phyloP scores from a whole-genome alignment of 2,329 filamentous ascomycete species.

The Elsinoe batatas region DNA sequence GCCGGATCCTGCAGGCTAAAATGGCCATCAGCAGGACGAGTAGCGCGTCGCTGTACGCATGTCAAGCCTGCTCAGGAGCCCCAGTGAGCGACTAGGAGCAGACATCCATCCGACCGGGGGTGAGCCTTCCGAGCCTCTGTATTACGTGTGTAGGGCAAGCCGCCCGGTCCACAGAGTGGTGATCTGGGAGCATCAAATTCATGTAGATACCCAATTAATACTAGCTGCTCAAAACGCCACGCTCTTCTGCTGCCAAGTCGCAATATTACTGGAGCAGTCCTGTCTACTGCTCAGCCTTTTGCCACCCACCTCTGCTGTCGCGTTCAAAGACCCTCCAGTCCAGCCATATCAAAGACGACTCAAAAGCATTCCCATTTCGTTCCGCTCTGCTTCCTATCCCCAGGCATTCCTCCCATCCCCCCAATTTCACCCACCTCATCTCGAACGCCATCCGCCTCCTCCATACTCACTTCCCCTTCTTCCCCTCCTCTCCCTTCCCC shows the following conservation, averaged over 20 bases:
- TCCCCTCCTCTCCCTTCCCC: conserved; percentile 4
- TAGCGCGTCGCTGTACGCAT: too few relatives aligned
- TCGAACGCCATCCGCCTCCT: not conserved
- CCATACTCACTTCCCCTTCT: conserved; percentile 10
- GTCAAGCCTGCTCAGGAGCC: too few relatives aligned
- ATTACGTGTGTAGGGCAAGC: too few relatives aligned
- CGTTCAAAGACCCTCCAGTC: too few relatives aligned
- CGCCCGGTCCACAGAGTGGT: not conserved
- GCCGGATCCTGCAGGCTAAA: too few relatives aligned
- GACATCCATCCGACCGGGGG: too few relatives aligned
- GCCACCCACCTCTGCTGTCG: too few relatives aligned
- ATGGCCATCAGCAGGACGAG: too few relatives aligned
- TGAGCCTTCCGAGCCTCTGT: too few relatives aligned
- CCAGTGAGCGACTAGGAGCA: too few relatives aligned
- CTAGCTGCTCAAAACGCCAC: not conserved
- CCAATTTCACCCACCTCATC: not conserved
- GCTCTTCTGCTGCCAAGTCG: not conserved
- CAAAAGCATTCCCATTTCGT: not conserved
- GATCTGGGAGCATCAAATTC: not conserved
- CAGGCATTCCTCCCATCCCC: not conserved
- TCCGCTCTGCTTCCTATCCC: not conserved
- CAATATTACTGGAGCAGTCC: not conserved
- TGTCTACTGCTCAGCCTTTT: not conserved
- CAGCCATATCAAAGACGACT: too few relatives aligned
- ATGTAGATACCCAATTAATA: not conserved